Percentiles rank a stretch among this genome's conserved stretches.
Conservation (phyloP, 176 grass and related monocot genomes). For the Oryza punctata region DNA sequence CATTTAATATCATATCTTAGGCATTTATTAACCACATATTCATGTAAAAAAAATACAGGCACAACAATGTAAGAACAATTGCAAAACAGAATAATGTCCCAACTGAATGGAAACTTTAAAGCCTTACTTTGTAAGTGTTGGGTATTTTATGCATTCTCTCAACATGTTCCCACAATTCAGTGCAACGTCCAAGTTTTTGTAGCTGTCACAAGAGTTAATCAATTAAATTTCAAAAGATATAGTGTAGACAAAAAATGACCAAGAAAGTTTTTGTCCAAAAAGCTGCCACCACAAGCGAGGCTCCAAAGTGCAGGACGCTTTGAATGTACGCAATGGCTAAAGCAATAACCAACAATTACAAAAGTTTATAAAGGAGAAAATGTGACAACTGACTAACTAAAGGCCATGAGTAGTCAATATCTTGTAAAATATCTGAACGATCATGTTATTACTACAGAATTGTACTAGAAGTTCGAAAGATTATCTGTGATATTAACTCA, state of each 20-base stretch:
- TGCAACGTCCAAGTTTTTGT: slow-evolving; percentile 85
- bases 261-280: neutral
- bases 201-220: slow-evolving; percentile 52
- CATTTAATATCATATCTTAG: neutral
- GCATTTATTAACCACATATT: neutral
- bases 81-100: slow-evolving; percentile 3
- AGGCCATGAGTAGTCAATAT: neutral
- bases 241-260: neutral
- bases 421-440: slow-evolving; percentile 21
- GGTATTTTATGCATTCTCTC: slow-evolving; percentile 84
- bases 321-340: slow-evolving; percentile 17
- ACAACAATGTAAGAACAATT: neutral
- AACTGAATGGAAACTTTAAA: slow-evolving; percentile 27
- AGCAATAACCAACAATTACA: slow-evolving; percentile 5
- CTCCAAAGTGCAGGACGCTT: neutral
- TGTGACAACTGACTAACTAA: slow-evolving; percentile 7
- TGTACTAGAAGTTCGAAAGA: slow-evolving; percentile 5
- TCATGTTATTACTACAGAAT: neutral
- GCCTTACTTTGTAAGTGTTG: slow-evolving; percentile 75
- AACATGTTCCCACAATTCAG: slow-evolving; percentile 76
- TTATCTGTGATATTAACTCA: neutral
- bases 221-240: slow-evolving; percentile 32
- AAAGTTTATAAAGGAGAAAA: slow-evolving; percentile 31
- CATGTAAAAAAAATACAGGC: neutral
- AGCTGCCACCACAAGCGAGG: neutral